Conservation (phyloP, 2,329 filamentous ascomycete genomes). For the Ascochyta viciae-villosae region DNA sequence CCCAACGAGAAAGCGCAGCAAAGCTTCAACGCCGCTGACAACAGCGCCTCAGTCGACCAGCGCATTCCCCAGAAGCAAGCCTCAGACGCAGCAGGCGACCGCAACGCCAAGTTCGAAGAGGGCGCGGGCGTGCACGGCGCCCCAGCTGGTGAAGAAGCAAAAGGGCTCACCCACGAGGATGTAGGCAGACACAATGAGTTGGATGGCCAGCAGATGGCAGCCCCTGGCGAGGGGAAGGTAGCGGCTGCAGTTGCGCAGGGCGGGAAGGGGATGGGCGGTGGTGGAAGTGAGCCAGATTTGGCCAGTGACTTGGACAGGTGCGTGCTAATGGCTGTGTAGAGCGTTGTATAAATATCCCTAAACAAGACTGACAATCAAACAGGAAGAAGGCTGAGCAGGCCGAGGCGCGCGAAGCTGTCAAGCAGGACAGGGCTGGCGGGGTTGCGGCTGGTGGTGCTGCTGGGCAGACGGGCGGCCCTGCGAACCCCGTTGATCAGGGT, state of each 20-base stretch:
- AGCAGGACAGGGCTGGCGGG: constrained; percentile 48
- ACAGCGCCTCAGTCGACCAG: constrained; percentile 40
- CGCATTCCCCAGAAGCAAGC: constrained; percentile 50
- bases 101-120: constrained; percentile 36
- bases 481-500: constrained; percentile 42
- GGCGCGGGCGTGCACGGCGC: constrained; percentile 53
- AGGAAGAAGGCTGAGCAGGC: constrained; percentile 60
- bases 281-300: constrained; percentile 50
- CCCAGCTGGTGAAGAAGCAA: constrained; percentile 52
- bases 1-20: constrained; percentile 49
- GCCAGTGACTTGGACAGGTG: constrained; percentile 55
- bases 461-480: constrained; percentile 57
- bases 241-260: constrained; percentile 50
- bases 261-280: constrained; percentile 40
- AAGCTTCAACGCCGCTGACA: constrained; percentile 43
- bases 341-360: background rate
- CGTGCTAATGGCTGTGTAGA: background rate
- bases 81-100: constrained; percentile 48
- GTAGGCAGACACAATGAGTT: constrained; percentile 55
- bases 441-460: constrained; percentile 52
- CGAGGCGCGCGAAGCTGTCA: constrained; percentile 49
- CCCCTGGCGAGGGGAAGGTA: constrained; percentile 56
- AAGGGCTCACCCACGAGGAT: constrained; percentile 49
- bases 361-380: constrained; percentile 13
- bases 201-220: constrained; percentile 57